phyloP scores from a whole-genome alignment of 108 stramenopile genomes.

The Conticribra weissflogii region DNA sequence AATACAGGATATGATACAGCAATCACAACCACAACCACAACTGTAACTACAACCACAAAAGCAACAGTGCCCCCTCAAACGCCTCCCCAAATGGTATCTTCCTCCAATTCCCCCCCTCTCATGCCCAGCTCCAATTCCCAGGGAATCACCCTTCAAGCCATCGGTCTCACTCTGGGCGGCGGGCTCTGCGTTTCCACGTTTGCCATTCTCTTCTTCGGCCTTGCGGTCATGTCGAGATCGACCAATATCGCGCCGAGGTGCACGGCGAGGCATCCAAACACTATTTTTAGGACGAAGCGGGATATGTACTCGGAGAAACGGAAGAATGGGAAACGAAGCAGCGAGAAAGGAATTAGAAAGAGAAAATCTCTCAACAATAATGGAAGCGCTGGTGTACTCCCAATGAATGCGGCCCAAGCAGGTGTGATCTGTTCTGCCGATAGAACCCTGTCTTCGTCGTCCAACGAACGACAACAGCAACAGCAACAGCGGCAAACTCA shows the following conservation, averaged over 20 bases:
- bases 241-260: constrained; percentile 72
- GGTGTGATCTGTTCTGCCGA: no score
- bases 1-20: no score
- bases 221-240: constrained; percentile 46
- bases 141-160: constrained; percentile 52
- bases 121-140: background rate
- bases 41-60: no score
- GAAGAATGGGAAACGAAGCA: background rate
- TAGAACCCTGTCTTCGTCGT: no score
- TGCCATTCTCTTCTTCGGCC: constrained; percentile 60
- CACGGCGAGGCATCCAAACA: constrained; percentile 63
- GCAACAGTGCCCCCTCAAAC: no score
- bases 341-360: background rate
- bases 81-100: no score
- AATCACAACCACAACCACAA: no score
- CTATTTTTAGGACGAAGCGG: constrained; percentile 50
- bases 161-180: constrained; percentile 49
- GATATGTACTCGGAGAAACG: constrained; percentile 19
- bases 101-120: background rate
- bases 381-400: background rate
- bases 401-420: no score
- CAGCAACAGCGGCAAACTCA: background rate
- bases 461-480: background rate
- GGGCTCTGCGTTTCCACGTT: constrained; percentile 29
- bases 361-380: background rate